These are phyloP conservation scores for Gossypium trilobum DNA, from an alignment of 441 rosid genomes.

Conservation along the genomic window DNA sequence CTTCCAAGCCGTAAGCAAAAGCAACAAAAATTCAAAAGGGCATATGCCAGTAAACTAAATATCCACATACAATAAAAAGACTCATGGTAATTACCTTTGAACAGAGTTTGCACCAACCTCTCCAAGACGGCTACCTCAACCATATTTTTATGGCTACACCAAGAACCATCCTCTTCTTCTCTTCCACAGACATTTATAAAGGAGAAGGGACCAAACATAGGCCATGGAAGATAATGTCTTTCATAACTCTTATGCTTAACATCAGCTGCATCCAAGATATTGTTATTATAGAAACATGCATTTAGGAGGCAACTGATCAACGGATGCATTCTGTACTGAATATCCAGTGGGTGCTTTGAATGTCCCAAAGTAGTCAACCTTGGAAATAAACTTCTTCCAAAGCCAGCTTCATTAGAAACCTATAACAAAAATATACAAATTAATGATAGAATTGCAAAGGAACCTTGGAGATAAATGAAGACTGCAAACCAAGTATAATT, in stretches of 20 bases:
- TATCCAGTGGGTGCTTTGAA: conserved; percentile 30
- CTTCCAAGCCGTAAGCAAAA: conserved; percentile 24
- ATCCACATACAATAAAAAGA: background rate
- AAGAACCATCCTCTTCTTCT: conserved; percentile 28
- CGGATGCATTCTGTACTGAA: conserved; percentile 52
- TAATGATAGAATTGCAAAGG: background rate
- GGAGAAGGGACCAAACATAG: conserved; percentile 39
- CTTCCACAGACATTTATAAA: conserved; percentile 38
- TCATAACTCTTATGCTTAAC: conserved; percentile 22
- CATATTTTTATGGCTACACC: conserved; percentile 28
- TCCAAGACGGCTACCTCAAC: conserved; percentile 37
- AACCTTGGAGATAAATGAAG: background rate
- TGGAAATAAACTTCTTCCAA: conserved; percentile 46
- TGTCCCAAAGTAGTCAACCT: conserved; percentile 34
- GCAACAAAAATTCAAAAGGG: background rate
- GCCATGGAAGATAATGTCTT: conserved; percentile 24
- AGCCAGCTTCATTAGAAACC: conserved; percentile 33
- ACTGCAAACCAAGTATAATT: background rate
- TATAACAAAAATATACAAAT: background rate
- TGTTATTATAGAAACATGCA: conserved; percentile 22
- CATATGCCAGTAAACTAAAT: too few species aligned
- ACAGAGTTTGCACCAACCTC: conserved; percentile 23
- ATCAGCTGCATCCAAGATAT: conserved; percentile 27
- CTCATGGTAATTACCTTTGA: conserved; percentile 21
- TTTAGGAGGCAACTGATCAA: conserved; percentile 37